Evolutionary conservation across 805 yeast genomes (phyloP), one percentile per base, ranked within the genome.

Genomic region (Monosporozyma solicola): DNA sequence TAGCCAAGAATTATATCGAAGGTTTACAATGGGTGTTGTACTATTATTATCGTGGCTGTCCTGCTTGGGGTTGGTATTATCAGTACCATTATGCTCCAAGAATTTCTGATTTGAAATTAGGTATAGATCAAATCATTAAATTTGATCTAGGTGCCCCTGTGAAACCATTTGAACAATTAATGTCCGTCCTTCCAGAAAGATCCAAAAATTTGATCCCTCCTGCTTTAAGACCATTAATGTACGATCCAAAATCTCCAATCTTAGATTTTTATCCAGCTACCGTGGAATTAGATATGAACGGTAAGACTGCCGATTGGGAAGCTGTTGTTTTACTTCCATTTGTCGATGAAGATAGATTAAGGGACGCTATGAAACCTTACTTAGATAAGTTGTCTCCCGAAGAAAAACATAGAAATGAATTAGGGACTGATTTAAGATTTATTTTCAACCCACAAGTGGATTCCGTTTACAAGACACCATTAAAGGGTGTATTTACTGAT

Each of bases 101-200:
- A 74, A 88, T 92, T 54, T 88, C 97, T 4, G 98, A 92, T 70
- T 76, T 92, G 56, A 69, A 78, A 35, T 73, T 76, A 53, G 98
- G 97, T 49, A 74, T 92, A 51, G 78, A 83, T 48, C 79, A 80
- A 52, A 71, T 77, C 55, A 76, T 87, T 54, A 66, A 74, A 35
- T 90, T 91, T 61, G 82, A 83, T 15, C 68, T 75, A 58, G 91
- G 95, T 6, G 67, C 66, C 4, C 99, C 99, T 0, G 89, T 94
- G 73, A 80, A 74, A 55, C 99, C 99, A 10, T 92, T 88, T 69
- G 92, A 94, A 67, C 99, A 94, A 72, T 78, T 94, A 61, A 94
- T 92, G 99, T 92, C 96, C 20, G 99, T 94, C 24, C 74, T 94
- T 59, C 99, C 99, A 0, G 96, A 92, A 24, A 82, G 97, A 74